A percentile compares a stretch with the other conserved stretches of the same genome.
Conservation (phyloP, 2,329 filamentous ascomycete genomes). For the Penicillium sumatraense region DNA sequence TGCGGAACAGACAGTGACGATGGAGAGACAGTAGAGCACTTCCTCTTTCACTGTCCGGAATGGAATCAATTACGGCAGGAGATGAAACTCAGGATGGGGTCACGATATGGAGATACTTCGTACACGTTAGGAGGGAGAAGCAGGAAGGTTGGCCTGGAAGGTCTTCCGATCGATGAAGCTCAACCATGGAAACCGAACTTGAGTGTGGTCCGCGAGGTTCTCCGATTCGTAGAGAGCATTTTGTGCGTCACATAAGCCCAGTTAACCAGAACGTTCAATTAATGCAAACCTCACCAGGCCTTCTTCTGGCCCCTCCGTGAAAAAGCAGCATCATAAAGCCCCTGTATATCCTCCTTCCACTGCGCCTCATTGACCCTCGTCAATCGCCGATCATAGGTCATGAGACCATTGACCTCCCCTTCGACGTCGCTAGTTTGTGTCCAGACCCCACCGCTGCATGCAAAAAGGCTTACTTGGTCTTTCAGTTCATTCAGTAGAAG, state of each 20-base stretch:
- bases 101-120: not conserved
- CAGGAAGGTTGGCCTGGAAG: not conserved
- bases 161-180: not conserved
- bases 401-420: constrained; percentile 72
- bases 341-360: constrained; percentile 65
- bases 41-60: not conserved
- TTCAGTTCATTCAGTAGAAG: constrained; percentile 53
- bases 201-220: not conserved
- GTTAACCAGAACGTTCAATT: too few relatives aligned
- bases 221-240: not conserved
- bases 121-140: not conserved
- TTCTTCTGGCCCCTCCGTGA: too few relatives aligned
- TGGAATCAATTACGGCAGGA: not conserved
- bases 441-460: constrained; percentile 71
- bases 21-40: not conserved
- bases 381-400: constrained; percentile 70
- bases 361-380: constrained; percentile 58
- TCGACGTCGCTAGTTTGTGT: constrained; percentile 77
- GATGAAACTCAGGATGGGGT: not conserved
- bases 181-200: not conserved
- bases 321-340: constrained; percentile 61
- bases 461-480: constrained; percentile 58
- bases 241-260: too few relatives aligned
- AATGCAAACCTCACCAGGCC: too few relatives aligned
- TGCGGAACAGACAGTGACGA: not conserved